Percentiles rank a stretch among this genome's conserved stretches.
Evolutionary conservation across 1,284 basidiomycete genomes (phyloP).

Genomic region (Xerocomus minutiporus): DNA sequence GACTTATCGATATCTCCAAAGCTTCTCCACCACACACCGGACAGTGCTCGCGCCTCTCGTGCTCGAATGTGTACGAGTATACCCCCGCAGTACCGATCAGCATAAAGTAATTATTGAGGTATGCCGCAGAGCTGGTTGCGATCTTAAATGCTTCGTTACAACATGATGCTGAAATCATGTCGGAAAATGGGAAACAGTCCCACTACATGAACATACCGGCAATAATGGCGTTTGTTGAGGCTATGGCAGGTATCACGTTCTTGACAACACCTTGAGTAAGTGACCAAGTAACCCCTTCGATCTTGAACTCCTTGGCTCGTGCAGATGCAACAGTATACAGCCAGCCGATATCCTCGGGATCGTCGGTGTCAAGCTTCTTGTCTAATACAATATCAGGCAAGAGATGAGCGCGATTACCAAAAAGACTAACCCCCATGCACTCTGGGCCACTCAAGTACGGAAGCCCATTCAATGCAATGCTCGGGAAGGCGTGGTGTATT

Average conservation of each 20-base stretch:
- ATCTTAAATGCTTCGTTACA: conserved; percentile 99
- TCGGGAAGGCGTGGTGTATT: conserved; percentile 98
- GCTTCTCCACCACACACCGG: conserved; percentile 96
- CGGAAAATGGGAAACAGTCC: neutral
- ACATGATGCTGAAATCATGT: conserved; percentile 72
- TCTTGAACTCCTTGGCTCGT: conserved; percentile 90
- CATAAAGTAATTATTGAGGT: conserved; percentile 98
- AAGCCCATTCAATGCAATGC: conserved; percentile 99
- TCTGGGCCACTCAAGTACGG: conserved; percentile 97
- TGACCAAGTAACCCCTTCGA: conserved; percentile 97
- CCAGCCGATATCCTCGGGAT: conserved; percentile 97
- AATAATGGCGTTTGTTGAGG: conserved; percentile 94
- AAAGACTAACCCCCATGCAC: conserved; percentile 70
- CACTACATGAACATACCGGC: conserved; percentile 53
- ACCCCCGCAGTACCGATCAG: conserved; percentile 93
- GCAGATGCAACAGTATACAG: conserved; percentile 75
- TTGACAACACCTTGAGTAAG: conserved; percentile 98
- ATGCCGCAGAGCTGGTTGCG: conserved; percentile 90
- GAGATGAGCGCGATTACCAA: neutral
- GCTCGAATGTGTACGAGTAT: conserved; percentile 97
- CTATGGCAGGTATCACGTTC: conserved; percentile 98
- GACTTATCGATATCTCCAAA: conserved; percentile 62
- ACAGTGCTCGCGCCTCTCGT: conserved; percentile 89
- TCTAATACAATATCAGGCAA: conserved; percentile 44
- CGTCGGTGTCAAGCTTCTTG: conserved; percentile 93